A percentile compares a stretch with the other conserved stretches of the same genome.
Evolutionary conservation across 192 early-diverging fungal genomes (phyloP).

Genomic region (Backusella westeae): DNA sequence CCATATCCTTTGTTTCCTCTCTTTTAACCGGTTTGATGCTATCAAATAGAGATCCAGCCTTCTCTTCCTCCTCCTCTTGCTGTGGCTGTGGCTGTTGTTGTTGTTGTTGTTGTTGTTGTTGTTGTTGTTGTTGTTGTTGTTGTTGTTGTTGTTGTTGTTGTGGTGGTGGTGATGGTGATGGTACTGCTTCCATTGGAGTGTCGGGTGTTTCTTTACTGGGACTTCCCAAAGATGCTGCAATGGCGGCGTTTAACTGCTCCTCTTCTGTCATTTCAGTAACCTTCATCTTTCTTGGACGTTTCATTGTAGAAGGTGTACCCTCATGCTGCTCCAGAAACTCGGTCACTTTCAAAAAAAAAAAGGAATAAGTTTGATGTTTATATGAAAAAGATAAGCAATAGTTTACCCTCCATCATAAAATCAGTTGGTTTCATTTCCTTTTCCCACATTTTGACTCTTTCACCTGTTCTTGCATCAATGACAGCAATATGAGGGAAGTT

Average conservation of each 20-base stretch:
- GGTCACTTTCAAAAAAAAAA: conserved; percentile 33
- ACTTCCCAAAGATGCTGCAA: conserved; percentile 65
- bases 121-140: not conserved
- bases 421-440: conserved; percentile 54
- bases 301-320: conserved; percentile 18
- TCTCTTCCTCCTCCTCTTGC: conserved; percentile 13
- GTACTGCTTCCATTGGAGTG: not conserved
- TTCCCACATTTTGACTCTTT: conserved; percentile 75
- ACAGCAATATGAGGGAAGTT: conserved; percentile 83
- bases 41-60: conserved; percentile 36
- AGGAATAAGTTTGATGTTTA: conserved; percentile 10
- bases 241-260: conserved; percentile 82
- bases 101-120: no score
- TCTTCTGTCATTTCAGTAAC: conserved; percentile 83
- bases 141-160: conserved; percentile 1
- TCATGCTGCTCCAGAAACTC: conserved; percentile 55
- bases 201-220: conserved; percentile 2
- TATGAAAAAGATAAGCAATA: not conserved
- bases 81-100: not conserved
- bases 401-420: conserved; percentile 68
- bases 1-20: conserved; percentile 47
- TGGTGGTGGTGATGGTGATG: not conserved
- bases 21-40: conserved; percentile 43
- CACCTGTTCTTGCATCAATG: conserved; percentile 88
- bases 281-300: conserved; percentile 31